Evolutionary conservation across 140 eudicot genomes (phyloP).

Genomic region (Cichorium intybus): DNA sequence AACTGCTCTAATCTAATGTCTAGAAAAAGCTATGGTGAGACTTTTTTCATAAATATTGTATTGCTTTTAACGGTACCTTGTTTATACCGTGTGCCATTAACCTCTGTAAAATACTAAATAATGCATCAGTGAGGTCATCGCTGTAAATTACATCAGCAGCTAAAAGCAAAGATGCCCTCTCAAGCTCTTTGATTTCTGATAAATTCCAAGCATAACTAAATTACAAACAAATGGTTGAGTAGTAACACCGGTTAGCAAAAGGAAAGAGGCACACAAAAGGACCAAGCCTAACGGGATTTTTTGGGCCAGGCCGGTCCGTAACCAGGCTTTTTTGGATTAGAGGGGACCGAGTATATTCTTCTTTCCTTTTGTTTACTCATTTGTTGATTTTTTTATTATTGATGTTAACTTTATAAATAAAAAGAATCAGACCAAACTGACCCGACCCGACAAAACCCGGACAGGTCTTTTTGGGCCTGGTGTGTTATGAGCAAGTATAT

Average conservation of each 20-base stretch:
- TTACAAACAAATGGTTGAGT: conserved; percentile 7
- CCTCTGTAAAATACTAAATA: conserved; percentile 51
- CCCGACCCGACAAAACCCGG: too few relatives aligned
- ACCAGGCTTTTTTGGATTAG: too few relatives aligned
- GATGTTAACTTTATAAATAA: too few relatives aligned
- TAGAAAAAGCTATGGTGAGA: not conserved
- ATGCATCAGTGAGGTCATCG: conserved; percentile 88
- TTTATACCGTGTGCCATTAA: conserved; percentile 49
- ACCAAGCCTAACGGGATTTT: too few relatives aligned
- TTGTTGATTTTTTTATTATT: not conserved
- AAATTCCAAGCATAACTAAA: conserved; percentile 66
- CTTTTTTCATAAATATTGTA: not conserved
- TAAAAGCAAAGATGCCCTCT: conserved; percentile 65
- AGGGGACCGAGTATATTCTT: too few relatives aligned
- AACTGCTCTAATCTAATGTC: not conserved
- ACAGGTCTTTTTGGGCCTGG: too few relatives aligned
- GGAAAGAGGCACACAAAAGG: too few relatives aligned
- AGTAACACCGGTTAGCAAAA: not conserved
- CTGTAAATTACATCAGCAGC: conserved; percentile 98
- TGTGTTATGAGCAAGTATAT: not conserved
- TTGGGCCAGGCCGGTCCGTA: too few relatives aligned
- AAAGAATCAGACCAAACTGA: too few relatives aligned
- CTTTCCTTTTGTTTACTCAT: too few relatives aligned
- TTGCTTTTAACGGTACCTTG: conserved; percentile 40
- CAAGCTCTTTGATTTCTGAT: conserved; percentile 61